A percentile compares a stretch with the other conserved stretches of the same genome.
Evolutionary conservation across 768 basidiomycete species (phyloP).

Genomic region (Chalciporus pseudorubinellus): DNA sequence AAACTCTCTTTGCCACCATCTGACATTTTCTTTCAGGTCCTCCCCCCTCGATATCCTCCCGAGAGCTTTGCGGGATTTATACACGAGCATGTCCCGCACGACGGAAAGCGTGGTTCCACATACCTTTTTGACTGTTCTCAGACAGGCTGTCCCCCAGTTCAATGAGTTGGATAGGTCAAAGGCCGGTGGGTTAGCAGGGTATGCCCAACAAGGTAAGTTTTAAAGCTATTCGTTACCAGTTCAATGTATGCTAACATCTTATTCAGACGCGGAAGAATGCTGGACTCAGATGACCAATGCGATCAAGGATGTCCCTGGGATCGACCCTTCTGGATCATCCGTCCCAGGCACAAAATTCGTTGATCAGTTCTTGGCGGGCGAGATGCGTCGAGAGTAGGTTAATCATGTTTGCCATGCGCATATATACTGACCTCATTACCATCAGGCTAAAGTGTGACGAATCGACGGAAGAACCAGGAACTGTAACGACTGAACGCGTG

Average conservation of each 20-base stretch:
- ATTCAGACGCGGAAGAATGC: slow-evolving; percentile 92
- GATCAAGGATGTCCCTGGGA: slow-evolving; percentile 65
- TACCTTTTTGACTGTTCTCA: slow-evolving; percentile 64
- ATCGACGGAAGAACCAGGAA: slow-evolving; percentile 71
- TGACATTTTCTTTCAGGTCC: slow-evolving; percentile 23
- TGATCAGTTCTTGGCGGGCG: slow-evolving; percentile 77
- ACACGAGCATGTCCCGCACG: slow-evolving; percentile 68
- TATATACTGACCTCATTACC: slow-evolving; percentile 20
- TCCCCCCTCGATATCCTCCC: slow-evolving; percentile 43
- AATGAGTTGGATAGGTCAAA: slow-evolving; percentile 60
- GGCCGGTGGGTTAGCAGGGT: slow-evolving; percentile 44
- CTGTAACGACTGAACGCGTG: slow-evolving; percentile 64
- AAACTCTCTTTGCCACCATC: neutral
- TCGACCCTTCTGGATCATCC: slow-evolving; percentile 30
- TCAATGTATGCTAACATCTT: slow-evolving; percentile 1
- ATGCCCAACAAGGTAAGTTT: slow-evolving; percentile 73
- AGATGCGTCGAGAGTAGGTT: slow-evolving; percentile 65
- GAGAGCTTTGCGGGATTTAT: slow-evolving; percentile 65
- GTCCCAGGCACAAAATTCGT: slow-evolving; percentile 56
- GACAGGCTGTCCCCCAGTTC: slow-evolving; percentile 87
- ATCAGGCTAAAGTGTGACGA: slow-evolving; percentile 77
- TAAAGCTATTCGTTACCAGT: neutral
- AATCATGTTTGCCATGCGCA: neutral
- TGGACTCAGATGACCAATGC: slow-evolving; percentile 73
- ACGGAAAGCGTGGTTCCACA: slow-evolving; percentile 73